phyloP scores from a whole-genome alignment of 371 early-diverging fungal species.

The Rhizopus sp. region DNA sequence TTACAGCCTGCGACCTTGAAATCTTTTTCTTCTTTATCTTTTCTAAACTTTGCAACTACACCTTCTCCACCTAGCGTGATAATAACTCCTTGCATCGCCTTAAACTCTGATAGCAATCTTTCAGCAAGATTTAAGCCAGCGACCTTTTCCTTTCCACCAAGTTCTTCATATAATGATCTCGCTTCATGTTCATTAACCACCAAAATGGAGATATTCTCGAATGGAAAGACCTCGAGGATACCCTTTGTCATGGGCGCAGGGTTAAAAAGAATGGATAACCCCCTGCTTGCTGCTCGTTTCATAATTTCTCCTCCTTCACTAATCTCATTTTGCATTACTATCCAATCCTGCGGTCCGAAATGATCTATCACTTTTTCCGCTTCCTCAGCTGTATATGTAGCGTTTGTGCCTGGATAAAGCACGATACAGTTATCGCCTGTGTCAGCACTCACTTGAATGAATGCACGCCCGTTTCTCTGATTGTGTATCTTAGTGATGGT shows the following conservation, averaged over 20 bases:
- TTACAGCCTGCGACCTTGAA: conserved; percentile 47
- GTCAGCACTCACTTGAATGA: conserved; percentile 77
- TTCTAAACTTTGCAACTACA: conserved; percentile 52
- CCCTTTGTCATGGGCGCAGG: conserved; percentile 81
- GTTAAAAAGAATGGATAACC: conserved; percentile 77
- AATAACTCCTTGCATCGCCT: conserved; percentile 59
- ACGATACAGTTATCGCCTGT: conserved; percentile 88
- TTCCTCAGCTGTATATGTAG: conserved; percentile 45
- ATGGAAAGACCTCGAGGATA: conserved; percentile 52
- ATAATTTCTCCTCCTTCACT: conserved; percentile 71
- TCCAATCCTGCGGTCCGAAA: conserved; percentile 62
- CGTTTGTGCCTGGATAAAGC: conserved; percentile 83
- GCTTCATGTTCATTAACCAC: conserved; percentile 85
- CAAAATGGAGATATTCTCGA: conserved; percentile 73
- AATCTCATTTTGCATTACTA: conserved; percentile 88
- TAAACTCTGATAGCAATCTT: conserved; percentile 40
- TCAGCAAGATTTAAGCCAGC: conserved; percentile 40
- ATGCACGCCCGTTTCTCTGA: conserved; percentile 80
- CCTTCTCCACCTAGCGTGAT: conserved; percentile 79
- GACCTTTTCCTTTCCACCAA: conserved; percentile 22
- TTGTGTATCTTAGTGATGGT: neutral
- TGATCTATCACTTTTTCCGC: conserved; percentile 37
- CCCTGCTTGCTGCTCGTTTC: conserved; percentile 54
- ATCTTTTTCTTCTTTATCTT: conserved; percentile 32
- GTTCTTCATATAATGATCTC: conserved; percentile 39